phyloP scores from a whole-genome alignment of 2,329 filamentous ascomycete genomes.

The Domatiomyces catenatus region DNA sequence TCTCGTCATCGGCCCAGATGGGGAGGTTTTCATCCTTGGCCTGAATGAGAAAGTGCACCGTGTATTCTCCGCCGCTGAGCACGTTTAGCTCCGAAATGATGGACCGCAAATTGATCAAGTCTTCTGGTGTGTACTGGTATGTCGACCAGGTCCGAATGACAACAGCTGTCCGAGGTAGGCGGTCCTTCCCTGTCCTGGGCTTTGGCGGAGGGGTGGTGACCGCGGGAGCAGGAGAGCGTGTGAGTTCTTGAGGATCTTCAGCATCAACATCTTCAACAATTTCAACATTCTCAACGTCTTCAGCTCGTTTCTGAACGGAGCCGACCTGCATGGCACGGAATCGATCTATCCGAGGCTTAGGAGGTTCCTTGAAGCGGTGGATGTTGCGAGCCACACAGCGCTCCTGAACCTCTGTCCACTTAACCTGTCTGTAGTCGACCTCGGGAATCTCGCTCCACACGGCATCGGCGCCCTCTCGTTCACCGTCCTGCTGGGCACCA shows the following conservation, averaged over 20 bases:
- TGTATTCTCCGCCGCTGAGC: conserved; percentile 65
- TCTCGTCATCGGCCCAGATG: conserved; percentile 65
- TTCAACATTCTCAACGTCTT: background rate
- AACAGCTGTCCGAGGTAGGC: conserved; percentile 49
- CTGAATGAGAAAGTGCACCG: conserved; percentile 69
- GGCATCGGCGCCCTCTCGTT: conserved; percentile 61
- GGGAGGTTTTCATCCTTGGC: conserved; percentile 64
- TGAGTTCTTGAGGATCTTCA: background rate
- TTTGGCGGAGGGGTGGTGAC: conserved; percentile 7
- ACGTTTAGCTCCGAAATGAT: conserved; percentile 65
- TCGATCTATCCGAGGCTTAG: conserved; percentile 23
- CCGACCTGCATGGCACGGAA: conserved; percentile 18
- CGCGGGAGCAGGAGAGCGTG: conserved; percentile 1
- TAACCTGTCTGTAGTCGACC: conserved; percentile 60
- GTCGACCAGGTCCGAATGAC: conserved; percentile 68
- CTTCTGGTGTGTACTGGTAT: conserved; percentile 62
- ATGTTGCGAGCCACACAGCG: conserved; percentile 58
- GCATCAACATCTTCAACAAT: background rate
- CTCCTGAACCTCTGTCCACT: conserved; percentile 66
- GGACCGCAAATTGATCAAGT: conserved; percentile 66
- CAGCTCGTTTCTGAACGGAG: conserved; percentile 4
- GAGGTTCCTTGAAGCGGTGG: conserved; percentile 44
- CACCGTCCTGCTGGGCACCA: conserved; percentile 71
- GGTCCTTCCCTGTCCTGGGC: conserved; percentile 16
- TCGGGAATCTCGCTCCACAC: conserved; percentile 59